phyloP scores from a whole-genome alignment of 2,329 filamentous ascomycete species.

The Fusarium bactridioides region DNA sequence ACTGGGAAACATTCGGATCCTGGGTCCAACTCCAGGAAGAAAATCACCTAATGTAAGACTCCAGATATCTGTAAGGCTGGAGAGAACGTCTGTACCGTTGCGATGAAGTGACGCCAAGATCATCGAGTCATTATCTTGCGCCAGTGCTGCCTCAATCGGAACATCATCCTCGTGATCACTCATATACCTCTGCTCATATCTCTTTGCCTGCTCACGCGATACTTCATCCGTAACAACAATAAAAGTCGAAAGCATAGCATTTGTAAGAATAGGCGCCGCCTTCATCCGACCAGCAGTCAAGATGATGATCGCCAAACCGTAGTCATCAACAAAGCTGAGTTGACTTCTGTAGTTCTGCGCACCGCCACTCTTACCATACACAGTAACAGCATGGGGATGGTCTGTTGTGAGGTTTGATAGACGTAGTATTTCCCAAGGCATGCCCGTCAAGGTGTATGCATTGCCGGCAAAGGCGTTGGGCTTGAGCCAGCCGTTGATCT shows the following conservation, averaged over 20 bases:
- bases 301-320: conserved; percentile 44
- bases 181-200: conserved; percentile 26
- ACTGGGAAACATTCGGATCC: conserved; percentile 40
- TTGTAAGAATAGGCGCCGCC: conserved; percentile 40
- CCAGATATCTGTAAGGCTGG: conserved; percentile 36
- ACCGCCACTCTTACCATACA: conserved; percentile 48
- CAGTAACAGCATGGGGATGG: conserved; percentile 44
- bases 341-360: conserved; percentile 48
- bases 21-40: conserved; percentile 21
- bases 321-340: conserved; percentile 47
- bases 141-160: conserved; percentile 24
- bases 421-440: conserved; percentile 50
- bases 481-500: conserved; percentile 48
- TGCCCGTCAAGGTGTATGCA: conserved; percentile 43
- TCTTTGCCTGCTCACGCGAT: conserved; percentile 38
- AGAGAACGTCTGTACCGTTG: conserved; percentile 34
- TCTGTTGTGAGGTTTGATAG: conserved; percentile 36
- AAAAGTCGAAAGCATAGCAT: conserved; percentile 41
- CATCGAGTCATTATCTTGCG: conserved; percentile 40
- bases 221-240: conserved; percentile 42
- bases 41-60: conserved; percentile 35
- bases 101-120: conserved; percentile 33
- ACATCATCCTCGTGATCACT: background rate
- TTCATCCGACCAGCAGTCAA: conserved; percentile 45
- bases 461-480: conserved; percentile 45